A percentile compares a stretch with the other conserved stretches of the same genome.
Evolutionary conservation across 257 asterid species (phyloP).

Genomic region (Verbena officinalis): DNA sequence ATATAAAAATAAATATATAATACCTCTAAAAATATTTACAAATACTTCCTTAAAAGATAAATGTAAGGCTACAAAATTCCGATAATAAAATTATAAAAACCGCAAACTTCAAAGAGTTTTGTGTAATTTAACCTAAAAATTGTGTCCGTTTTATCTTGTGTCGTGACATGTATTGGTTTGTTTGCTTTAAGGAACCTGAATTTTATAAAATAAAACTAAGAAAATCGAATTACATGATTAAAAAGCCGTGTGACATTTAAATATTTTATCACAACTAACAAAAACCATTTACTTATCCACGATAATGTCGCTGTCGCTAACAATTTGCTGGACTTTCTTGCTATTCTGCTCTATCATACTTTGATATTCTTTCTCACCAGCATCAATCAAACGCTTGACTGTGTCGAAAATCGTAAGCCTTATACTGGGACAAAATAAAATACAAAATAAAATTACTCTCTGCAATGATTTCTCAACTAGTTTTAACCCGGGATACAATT

Average conservation of each 20-base stretch:
- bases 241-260: not conserved
- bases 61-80: no score
- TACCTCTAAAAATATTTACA: no score
- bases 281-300: not conserved
- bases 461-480: no score
- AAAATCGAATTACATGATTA: no score
- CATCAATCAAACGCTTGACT: conserved; percentile 66
- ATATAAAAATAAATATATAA: no score
- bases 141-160: no score
- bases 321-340: conserved; percentile 39
- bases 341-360: conserved; percentile 55
- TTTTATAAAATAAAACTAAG: not conserved
- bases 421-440: conserved; percentile 49
- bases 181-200: conserved; percentile 1
- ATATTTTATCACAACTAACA: no score
- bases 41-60: no score
- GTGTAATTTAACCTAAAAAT: no score
- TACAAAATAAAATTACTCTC: not conserved
- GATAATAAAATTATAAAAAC: no score
- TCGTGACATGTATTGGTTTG: not conserved
- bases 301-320: conserved; percentile 5
- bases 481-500: no score
- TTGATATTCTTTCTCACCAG: conserved; percentile 65
- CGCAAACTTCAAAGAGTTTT: no score
- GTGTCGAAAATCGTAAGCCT: conserved; percentile 76